Conservation (phyloP, 2,329 filamentous ascomycete species). For the Davidsoniella eucalypti region DNA sequence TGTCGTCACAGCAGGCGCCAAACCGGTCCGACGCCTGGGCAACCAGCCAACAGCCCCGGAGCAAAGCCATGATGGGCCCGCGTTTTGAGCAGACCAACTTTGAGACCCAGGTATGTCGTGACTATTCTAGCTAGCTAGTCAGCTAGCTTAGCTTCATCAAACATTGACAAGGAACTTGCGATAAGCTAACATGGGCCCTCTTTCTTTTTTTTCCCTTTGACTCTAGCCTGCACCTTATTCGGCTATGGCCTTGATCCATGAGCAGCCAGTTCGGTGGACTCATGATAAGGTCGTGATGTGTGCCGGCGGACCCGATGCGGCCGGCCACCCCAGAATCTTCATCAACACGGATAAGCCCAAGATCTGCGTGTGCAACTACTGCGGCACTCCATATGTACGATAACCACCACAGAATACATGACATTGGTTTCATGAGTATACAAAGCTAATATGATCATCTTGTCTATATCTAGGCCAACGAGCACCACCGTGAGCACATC, state of each 20-base stretch:
- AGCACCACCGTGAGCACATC: conserved; percentile 71
- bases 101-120: conserved; percentile 60
- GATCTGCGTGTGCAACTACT: conserved; percentile 82
- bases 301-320: conserved; percentile 78
- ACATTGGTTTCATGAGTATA: neutral
- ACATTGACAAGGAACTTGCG: neutral
- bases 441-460: conserved; percentile 7
- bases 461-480: conserved; percentile 50
- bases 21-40: conserved; percentile 76
- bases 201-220: neutral
- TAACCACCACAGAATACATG: neutral
- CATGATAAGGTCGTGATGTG: conserved; percentile 69
- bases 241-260: conserved; percentile 90
- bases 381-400: conserved; percentile 79
- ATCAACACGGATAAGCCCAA: conserved; percentile 98
- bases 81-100: conserved; percentile 97
- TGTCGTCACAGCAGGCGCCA: conserved; percentile 56
- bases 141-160: neutral
- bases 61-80: conserved; percentile 78
- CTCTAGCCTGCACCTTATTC: conserved; percentile 68
- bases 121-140: neutral
- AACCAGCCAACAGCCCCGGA: conserved; percentile 64
- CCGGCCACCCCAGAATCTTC: conserved; percentile 83
- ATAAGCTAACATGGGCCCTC: neutral
- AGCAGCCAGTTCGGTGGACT: conserved; percentile 86